Percentiles rank a stretch among this genome's conserved stretches.
phyloP scores from a whole-genome alignment of 148 eudicot genomes.

The Chenopodium berlandieri region DNA sequence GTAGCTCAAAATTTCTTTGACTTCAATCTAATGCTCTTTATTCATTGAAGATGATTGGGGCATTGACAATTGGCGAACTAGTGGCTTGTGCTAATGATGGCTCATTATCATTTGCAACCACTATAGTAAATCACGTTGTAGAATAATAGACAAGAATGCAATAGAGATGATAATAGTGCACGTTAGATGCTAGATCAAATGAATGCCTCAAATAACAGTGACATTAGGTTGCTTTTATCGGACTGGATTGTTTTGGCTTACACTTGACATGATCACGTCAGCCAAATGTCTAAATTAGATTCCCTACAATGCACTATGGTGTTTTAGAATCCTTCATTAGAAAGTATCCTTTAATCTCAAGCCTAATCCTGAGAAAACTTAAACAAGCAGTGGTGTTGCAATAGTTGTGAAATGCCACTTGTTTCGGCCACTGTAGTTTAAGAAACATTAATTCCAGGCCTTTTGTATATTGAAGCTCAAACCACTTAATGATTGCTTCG shows the following conservation, averaged over 20 bases:
- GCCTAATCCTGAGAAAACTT: background rate
- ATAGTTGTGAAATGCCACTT: background rate
- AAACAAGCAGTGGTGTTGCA: background rate
- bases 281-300: background rate
- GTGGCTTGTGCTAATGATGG: background rate
- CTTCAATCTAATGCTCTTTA: too few species aligned
- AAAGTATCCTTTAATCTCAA: background rate
- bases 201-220: background rate
- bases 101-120: background rate
- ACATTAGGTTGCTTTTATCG: background rate
- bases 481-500: background rate
- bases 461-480: background rate
- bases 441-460: background rate
- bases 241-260: background rate
- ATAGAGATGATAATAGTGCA: background rate
- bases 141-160: background rate
- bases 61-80: too few species aligned
- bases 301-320: background rate
- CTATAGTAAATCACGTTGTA: background rate
- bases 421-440: background rate
- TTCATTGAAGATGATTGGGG: too few species aligned
- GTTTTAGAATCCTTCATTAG: background rate
- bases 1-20: too few species aligned
- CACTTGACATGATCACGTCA: background rate
- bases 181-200: background rate